These are phyloP conservation scores for Paramecium sexaurelia DNA, from an alignment of 73 alveolate genomes.

Conservation along the genomic window DNA sequence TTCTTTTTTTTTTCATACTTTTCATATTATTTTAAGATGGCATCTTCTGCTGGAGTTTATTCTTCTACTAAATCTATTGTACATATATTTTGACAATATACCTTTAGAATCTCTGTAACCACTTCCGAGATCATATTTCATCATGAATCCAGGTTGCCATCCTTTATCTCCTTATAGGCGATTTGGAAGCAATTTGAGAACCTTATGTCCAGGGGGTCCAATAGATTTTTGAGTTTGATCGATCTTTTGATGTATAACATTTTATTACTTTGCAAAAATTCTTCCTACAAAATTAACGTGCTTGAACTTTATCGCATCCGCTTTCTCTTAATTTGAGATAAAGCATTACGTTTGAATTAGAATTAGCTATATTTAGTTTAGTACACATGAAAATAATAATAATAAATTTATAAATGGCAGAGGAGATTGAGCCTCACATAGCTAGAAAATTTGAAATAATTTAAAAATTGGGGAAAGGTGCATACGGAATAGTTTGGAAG, in stretches of 20 bases:
- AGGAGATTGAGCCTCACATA: slow-evolving; percentile 85
- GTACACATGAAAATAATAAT: slow-evolving; percentile 32
- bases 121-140: slow-evolving; percentile 4
- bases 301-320: slow-evolving; percentile 10
- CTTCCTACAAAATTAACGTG: neutral
- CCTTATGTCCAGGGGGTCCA: slow-evolving; percentile 38
- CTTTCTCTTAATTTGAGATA: slow-evolving; percentile 21
- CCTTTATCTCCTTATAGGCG: slow-evolving; percentile 39
- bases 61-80: neutral
- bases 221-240: slow-evolving; percentile 24
- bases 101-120: slow-evolving; percentile 26
- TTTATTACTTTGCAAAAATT: neutral
- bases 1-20: slow-evolving; percentile 23
- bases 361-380: slow-evolving; percentile 1
- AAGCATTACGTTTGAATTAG: neutral
- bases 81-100: neutral
- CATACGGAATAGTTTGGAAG: slow-evolving; percentile 96
- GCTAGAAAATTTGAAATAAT: slow-evolving; percentile 84
- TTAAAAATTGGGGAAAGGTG: slow-evolving; percentile 90
- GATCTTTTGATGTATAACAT: neutral
- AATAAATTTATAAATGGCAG: slow-evolving; percentile 72
- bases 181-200: neutral
- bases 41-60: neutral
- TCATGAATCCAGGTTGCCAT: slow-evolving; percentile 27
- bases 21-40: neutral